Conservation (phyloP, 139 green algal genomes). For the Chloropicon primus region DNA sequence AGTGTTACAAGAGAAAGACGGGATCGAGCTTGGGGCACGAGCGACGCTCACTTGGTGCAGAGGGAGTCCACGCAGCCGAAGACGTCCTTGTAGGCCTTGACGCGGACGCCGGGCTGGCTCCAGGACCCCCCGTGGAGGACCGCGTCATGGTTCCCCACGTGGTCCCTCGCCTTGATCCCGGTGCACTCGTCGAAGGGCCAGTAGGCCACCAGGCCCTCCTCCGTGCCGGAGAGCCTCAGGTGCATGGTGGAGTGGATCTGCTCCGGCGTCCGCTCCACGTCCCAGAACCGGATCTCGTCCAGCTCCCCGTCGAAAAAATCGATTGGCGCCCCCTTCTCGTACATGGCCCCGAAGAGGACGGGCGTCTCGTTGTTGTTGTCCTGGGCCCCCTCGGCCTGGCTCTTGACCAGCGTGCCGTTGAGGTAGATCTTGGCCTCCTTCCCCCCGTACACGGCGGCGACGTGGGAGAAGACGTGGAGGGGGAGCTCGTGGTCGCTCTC, state of each 20-base stretch:
- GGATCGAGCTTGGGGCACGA: too few relatives aligned
- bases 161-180: slow-evolving; percentile 11
- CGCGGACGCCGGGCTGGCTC: not conserved
- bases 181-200: slow-evolving; percentile 17
- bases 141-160: slow-evolving; percentile 2
- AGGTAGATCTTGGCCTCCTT: slow-evolving; percentile 1
- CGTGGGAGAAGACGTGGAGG: slow-evolving; percentile 11
- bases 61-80: slow-evolving; percentile 6
- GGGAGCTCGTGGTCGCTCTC: not conserved
- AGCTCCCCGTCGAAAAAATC: slow-evolving; percentile 16
- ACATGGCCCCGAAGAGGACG: slow-evolving; percentile 13
- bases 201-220: slow-evolving; percentile 8
- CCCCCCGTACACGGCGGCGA: slow-evolving; percentile 7
- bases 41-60: not conserved
- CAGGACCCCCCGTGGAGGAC: not conserved
- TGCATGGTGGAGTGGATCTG: slow-evolving; percentile 9
- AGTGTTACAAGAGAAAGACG: too few relatives aligned
- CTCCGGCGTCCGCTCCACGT: slow-evolving; percentile 3
- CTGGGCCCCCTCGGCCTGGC: slow-evolving; percentile 10
- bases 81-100: slow-evolving; percentile 7
- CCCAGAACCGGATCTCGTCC: slow-evolving; percentile 15
- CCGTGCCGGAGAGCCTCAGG: slow-evolving; percentile 11
- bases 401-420: slow-evolving; percentile 3
- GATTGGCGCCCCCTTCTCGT: slow-evolving; percentile 14
- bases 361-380: slow-evolving; percentile 20